Conservation (phyloP, 2,329 filamentous ascomycete species). For the Curvularia verruculosa region DNA sequence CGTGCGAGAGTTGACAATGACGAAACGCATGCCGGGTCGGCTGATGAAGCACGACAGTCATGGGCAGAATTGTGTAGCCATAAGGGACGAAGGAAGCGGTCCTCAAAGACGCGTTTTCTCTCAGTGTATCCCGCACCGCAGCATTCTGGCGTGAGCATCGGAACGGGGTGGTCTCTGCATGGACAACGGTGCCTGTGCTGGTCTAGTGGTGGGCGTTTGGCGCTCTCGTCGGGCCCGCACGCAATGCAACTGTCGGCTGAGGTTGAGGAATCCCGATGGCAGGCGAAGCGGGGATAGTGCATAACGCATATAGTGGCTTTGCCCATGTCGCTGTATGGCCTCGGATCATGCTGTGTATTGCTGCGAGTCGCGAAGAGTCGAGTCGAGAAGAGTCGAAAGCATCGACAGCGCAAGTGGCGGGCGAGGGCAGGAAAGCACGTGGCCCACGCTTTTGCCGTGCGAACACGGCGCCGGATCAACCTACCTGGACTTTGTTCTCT, state of each 20-base stretch:
- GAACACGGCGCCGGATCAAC: not conserved
- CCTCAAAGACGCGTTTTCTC: not conserved
- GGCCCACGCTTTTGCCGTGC: not conserved
- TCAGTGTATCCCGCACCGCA: not conserved
- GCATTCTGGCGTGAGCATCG: not conserved
- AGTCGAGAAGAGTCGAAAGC: not conserved
- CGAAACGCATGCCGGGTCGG: slow-evolving; percentile 10
- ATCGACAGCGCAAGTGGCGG: slow-evolving; percentile 4
- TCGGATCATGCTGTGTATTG: slow-evolving; percentile 6
- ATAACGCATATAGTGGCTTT: slow-evolving; percentile 7
- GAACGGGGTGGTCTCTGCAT: not conserved
- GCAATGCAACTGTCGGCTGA: slow-evolving; percentile 7
- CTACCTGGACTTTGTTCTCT: not conserved
- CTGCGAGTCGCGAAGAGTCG: slow-evolving; percentile 1
- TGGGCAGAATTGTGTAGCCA: not conserved
- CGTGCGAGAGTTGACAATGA: slow-evolving; percentile 1
- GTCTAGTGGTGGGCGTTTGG: not conserved
- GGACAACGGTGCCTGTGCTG: not conserved
- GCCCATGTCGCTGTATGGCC: slow-evolving; percentile 3
- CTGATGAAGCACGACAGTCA: not conserved
- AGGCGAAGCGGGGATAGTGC: slow-evolving; percentile 6
- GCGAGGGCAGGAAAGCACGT: not conserved
- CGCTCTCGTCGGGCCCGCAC: not conserved
- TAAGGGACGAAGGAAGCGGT: not conserved
- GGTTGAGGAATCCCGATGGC: slow-evolving; percentile 5